phyloP scores from a whole-genome alignment of 306 rosid species.

The Vigna hirtella region DNA sequence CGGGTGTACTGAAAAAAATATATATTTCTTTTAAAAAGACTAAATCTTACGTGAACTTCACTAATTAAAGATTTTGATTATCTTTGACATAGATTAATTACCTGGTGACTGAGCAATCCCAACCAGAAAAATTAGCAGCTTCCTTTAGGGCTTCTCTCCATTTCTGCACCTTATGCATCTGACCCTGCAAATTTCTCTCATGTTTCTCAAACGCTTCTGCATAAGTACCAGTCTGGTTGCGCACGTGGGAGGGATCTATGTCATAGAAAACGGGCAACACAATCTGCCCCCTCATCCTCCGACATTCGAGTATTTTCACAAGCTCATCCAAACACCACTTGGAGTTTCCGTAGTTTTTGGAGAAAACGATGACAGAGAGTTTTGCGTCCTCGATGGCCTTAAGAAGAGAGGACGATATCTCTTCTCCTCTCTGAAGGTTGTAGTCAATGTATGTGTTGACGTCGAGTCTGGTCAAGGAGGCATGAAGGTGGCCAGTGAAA shows the following conservation, averaged over 20 bases:
- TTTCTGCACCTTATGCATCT: conserved; percentile 5
- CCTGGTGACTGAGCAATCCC: conserved; percentile 54
- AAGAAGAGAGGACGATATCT: conserved; percentile 12
- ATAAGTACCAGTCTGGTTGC: conserved; percentile 20
- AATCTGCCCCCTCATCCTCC: conserved; percentile 6
- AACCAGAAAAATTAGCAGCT: conserved; percentile 53
- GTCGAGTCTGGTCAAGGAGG: conserved; percentile 22
- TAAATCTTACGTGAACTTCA: too few relatives aligned
- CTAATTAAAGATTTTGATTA: too few relatives aligned
- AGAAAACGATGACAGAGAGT: conserved; percentile 30
- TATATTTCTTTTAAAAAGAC: too few relatives aligned
- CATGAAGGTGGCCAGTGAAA: conserved; percentile 42
- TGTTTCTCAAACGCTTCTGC: conserved; percentile 26
- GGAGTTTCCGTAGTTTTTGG: conserved; percentile 32
- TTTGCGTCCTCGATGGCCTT: conserved; percentile 36
- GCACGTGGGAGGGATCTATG: conserved; percentile 24
- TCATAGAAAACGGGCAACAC: conserved; percentile 36
- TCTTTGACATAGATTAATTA: background rate
- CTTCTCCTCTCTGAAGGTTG: conserved; percentile 38
- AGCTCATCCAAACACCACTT: conserved; percentile 42
- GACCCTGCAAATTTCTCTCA: background rate
- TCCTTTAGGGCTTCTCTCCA: conserved; percentile 40
- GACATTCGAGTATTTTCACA: conserved; percentile 27
- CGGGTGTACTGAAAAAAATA: too few relatives aligned
- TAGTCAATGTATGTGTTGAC: conserved; percentile 34